Evolutionary conservation across 495 filamentous ascomycete species (phyloP).

Genomic region (Penicillium argentinense): DNA sequence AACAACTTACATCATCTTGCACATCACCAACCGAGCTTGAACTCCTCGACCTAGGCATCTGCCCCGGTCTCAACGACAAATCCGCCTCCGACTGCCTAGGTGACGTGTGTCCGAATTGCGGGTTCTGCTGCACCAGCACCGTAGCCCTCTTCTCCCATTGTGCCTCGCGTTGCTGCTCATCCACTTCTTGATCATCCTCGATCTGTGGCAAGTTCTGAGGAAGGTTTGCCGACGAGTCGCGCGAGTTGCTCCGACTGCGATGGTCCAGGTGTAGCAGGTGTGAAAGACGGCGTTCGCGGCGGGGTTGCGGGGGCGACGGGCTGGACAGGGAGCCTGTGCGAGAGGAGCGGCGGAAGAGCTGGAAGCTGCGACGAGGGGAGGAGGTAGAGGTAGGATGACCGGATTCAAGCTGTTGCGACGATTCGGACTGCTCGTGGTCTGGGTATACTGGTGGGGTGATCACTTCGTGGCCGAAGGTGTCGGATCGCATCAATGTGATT

Average conservation of each 20-base stretch:
- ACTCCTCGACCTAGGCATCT: constrained; percentile 27
- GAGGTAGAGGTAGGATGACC: constrained; percentile 21
- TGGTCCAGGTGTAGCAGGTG: constrained; percentile 65
- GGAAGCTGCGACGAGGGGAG: constrained; percentile 46
- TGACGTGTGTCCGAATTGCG: constrained; percentile 31
- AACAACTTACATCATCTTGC: constrained; percentile 42
- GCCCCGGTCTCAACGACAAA: constrained; percentile 11
- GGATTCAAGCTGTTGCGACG: constrained; percentile 1
- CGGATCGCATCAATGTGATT: constrained; percentile 82
- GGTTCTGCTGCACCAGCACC: constrained; percentile 70
- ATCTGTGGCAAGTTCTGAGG: constrained; percentile 79
- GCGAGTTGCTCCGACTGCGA: constrained; percentile 53
- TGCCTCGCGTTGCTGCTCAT: constrained; percentile 53
- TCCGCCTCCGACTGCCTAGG: constrained; percentile 12
- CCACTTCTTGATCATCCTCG: constrained; percentile 41
- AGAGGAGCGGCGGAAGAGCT: constrained; percentile 49
- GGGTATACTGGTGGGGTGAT: constrained; percentile 63
- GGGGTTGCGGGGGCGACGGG: constrained; percentile 24
- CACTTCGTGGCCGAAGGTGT: constrained; percentile 76
- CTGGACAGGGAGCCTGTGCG: constrained; percentile 39
- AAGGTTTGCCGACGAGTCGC: constrained; percentile 64
- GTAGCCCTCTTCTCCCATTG: constrained; percentile 90
- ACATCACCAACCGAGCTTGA: constrained; percentile 37
- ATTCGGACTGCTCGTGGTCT: constrained; percentile 29
- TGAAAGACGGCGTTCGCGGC: constrained; percentile 57